phyloP scores from a whole-genome alignment of 164 flowering plant species.

The Kalanchoe fedtschenkoi region DNA sequence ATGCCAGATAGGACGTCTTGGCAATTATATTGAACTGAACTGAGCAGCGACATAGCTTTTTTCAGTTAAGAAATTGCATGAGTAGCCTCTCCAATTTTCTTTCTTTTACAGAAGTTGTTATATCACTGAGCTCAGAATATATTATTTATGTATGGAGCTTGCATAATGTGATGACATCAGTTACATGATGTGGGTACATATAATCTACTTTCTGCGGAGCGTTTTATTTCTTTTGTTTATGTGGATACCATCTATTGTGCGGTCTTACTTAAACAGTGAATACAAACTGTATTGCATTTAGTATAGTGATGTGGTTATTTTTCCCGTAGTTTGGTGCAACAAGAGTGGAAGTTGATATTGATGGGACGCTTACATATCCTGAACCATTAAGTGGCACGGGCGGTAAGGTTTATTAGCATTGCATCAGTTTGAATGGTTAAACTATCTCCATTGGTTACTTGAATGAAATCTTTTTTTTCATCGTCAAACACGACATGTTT shows the following conservation, averaged over 20 bases:
- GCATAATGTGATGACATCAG: too few species aligned
- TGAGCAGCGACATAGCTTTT: not conserved
- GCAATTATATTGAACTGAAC: not conserved
- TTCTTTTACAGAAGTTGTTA: not conserved
- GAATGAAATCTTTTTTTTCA: not conserved
- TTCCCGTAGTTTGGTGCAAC: slow-evolving; percentile 68
- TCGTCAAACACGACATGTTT: not conserved
- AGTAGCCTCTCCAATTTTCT: not conserved
- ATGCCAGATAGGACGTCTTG: not conserved
- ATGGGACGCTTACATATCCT: slow-evolving; percentile 66
- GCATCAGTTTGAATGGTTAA: not conserved
- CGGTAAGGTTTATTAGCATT: slow-evolving; percentile 29
- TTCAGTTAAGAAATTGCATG: not conserved
- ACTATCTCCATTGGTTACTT: not conserved
- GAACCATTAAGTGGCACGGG: slow-evolving; percentile 35
- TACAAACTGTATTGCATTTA: not conserved
- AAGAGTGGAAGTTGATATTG: slow-evolving; percentile 70
- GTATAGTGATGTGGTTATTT: slow-evolving; percentile 11
- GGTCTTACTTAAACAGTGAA: not conserved
- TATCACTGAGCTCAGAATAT: too few species aligned
- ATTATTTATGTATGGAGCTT: too few species aligned
- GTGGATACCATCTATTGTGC: not conserved
- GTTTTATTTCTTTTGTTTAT: not conserved
- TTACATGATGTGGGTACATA: too few species aligned
- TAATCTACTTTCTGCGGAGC: too few species aligned